Base-by-base conservation (phyloP, 2,329 filamentous ascomycete genomes). In the Ascochyta clinopodiicola region DNA sequence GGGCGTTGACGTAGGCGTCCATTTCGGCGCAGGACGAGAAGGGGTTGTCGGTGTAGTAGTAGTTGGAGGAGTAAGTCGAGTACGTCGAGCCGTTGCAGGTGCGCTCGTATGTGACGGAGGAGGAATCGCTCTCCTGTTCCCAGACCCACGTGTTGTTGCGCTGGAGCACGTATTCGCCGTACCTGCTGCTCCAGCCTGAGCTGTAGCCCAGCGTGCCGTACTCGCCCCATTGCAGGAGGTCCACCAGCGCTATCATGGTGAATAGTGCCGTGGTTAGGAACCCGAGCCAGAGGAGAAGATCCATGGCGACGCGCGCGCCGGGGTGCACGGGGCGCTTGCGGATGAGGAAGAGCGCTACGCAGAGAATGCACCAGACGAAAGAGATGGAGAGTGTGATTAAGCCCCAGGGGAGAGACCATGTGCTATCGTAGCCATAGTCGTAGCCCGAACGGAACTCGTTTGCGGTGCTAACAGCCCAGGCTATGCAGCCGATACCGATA, bases 271-370 rank as follows among this genome's bases (percentile, higher is more conserved):
- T 74, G 7, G 57, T 24, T 17, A 75, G 58, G 47, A 70, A 68
- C 12, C 64, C 62, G 2, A 77, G 61, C 73, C 73, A 77, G 2
- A 76, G 63, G 1, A 76, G 38, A 1, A 77, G 63, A 44, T 77
- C 72, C 42, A 74, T 55, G 10, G 69, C 60, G n/a, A 77, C 73
- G 29, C 66, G 68, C 6, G 61, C 47, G 17, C 74, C 73, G 4
- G 74, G 73, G 51, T 76, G 73, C 1, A 75, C 60, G 9, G 71
- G 66, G 1, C 57, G 58, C 38, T 68, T 65, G 44, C 66, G 64
- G 10, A 66, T 19, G 22, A 73, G 38, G 38, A 75, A 63, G 15
- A 69, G 47, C 25, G 66, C 21, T 21, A 74, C 56, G 59, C 66
- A 71, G 3, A 67, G 44, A 24, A 48, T 9, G 50, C 68, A 66